Base-by-base conservation (phyloP, 2,329 filamentous ascomycete genomes). In the Paramyrothecium sp. region DNA sequence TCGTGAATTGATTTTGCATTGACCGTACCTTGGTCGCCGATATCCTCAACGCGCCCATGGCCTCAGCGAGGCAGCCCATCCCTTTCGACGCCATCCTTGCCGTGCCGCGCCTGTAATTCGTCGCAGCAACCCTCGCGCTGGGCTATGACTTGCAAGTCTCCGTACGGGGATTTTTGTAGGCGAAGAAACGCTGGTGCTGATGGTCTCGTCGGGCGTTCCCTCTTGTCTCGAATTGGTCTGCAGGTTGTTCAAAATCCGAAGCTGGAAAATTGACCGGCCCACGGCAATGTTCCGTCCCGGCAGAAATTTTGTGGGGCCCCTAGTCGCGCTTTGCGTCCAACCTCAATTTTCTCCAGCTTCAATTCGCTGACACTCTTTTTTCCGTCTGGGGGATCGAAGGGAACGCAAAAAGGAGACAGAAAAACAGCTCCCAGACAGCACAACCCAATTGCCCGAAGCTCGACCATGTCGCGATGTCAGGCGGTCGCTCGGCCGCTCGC, bases 391-490 rank as follows among this genome's bases (percentile, higher is more conserved):
- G n/a, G n/a, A n/a, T n/a, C n/a, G n/a, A n/a, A n/a, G n/a, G n/a
- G n/a, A n/a, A n/a, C n/a, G n/a, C n/a, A n/a, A n/a, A n/a, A n/a
- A n/a, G n/a, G n/a, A n/a, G n/a, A n/a, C n/a, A n/a, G n/a, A n/a
- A n/a, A n/a, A n/a, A n/a, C n/a, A n/a, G n/a, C n/a, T n/a, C n/a
- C n/a, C n/a, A n/a, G n/a, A n/a, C n/a, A n/a, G n/a, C n/a, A n/a
- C n/a, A n/a, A n/a, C n/a, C n/a, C n/a, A n/a, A n/a, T n/a, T n/a
- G n/a, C n/a, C n/a, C n/a, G n/a, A n/a, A n/a, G n/a, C n/a, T n/a
- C n/a, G n/a, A n/a, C 58, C 51, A 88, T 88, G 85, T 82, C 85
- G 71, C 78, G 78, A 71, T 84, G 82, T 70, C 82, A 82, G 71
- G 83, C 81, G 76, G 81, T 82, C 69, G 77, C 76, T 57, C 75